Percentiles rank a stretch among this genome's conserved stretches.
These are phyloP conservation scores for Craspedostauros australis DNA, from an alignment of 108 stramenopile genomes.

Conservation along the genomic window DNA sequence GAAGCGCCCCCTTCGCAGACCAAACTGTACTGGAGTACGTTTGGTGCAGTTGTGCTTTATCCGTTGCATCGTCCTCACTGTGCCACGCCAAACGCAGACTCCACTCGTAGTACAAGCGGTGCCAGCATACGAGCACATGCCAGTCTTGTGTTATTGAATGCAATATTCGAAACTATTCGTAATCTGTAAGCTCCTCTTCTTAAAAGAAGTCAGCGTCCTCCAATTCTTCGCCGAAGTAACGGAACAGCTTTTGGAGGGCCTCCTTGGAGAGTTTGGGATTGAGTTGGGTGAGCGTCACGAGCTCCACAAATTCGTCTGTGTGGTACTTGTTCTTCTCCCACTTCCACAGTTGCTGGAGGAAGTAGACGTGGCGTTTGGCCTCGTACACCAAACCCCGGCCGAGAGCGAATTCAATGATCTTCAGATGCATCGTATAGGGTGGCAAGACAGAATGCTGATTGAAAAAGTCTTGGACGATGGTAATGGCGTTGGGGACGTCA, in stretches of 20 bases:
- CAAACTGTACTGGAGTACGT: too few species aligned
- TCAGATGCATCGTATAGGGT: constrained; percentile 79
- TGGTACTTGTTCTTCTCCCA: constrained; percentile 67
- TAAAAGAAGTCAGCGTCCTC: constrained; percentile 69
- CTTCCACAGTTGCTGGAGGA: constrained; percentile 78
- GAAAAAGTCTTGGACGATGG: constrained; percentile 65
- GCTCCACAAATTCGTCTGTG: constrained; percentile 31
- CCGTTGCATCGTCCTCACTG: constrained; percentile 49
- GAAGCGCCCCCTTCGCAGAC: too few species aligned
- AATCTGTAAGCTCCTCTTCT: background rate
- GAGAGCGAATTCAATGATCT: constrained; percentile 76
- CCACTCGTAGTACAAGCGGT: background rate
- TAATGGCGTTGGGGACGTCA: constrained; percentile 58
- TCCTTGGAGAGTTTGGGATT: constrained; percentile 68
- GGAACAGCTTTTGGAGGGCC: constrained; percentile 67
- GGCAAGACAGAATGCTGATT: constrained; percentile 77
- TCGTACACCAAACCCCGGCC: constrained; percentile 60
- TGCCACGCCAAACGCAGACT: too few species aligned
- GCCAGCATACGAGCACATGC: background rate
- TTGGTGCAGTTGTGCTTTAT: constrained; percentile 46
- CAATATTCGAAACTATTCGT: background rate
- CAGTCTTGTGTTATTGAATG: background rate
- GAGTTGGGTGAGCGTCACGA: constrained; percentile 52
- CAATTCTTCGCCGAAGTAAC: constrained; percentile 72
- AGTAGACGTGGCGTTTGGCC: constrained; percentile 81